Evolutionary conservation across 139 green algal species (phyloP).

Genomic region (Raphidocelis subcapitata): DNA sequence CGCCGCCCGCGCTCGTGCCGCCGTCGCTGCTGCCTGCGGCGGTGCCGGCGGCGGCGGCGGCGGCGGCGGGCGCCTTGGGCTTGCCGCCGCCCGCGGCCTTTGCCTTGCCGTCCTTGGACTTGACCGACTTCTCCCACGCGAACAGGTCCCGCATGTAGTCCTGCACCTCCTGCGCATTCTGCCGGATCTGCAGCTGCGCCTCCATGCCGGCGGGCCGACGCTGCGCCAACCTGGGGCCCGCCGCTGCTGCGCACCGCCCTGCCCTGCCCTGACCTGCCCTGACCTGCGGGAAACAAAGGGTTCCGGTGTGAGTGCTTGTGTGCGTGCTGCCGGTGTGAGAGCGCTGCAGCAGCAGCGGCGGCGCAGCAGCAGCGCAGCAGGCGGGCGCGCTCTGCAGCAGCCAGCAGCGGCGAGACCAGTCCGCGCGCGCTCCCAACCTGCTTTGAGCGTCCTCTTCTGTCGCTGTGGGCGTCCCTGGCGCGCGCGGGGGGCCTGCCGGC

Average conservation of each 20-base stretch:
- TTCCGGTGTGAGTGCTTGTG: background rate
- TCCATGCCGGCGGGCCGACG: constrained; percentile 32
- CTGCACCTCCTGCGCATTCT: constrained; percentile 63
- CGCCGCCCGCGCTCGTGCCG: background rate
- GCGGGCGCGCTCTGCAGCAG: background rate
- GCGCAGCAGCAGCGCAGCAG: background rate
- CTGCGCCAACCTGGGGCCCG: background rate
- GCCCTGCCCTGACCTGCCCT: no score
- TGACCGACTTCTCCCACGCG: constrained; percentile 49
- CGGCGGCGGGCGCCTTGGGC: background rate
- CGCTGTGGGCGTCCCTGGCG: no score
- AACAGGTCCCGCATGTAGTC: constrained; percentile 67
- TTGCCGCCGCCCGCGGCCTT: background rate
- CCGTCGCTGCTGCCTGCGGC: background rate
- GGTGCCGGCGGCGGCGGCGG: background rate
- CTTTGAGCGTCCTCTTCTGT: no score
- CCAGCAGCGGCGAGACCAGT: no score
- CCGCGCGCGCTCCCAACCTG: no score
- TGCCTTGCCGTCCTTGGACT: constrained; percentile 38
- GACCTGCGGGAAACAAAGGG: background rate
- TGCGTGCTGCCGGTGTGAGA: background rate
- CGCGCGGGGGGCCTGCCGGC: no score
- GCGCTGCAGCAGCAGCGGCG: background rate
- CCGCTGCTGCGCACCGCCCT: no score
- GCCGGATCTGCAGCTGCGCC: constrained; percentile 52